Conservation (phyloP, 495 filamentous ascomycete species). For the Tuber melanosporum region DNA sequence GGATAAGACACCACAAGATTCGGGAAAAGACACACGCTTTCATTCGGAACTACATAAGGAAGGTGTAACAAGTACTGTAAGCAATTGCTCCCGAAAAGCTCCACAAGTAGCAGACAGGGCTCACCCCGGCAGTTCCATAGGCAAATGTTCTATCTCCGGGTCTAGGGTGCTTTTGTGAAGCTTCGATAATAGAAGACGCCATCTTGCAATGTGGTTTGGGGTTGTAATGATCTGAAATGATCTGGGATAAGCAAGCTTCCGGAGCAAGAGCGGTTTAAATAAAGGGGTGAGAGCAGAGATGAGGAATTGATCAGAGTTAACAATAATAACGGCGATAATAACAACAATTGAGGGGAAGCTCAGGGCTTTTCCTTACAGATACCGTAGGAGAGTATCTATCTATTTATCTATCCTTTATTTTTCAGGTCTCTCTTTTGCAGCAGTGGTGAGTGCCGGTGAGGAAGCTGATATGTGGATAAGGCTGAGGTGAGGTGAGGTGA, state of each 20-base stretch:
- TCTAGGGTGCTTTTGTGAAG: slow-evolving; percentile 64
- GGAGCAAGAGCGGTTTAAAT: neutral
- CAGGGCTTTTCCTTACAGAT: neutral
- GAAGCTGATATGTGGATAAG: neutral
- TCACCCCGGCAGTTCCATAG: slow-evolving; percentile 90
- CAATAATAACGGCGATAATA: too few species aligned
- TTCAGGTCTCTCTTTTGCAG: neutral
- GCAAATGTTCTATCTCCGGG: slow-evolving; percentile 62
- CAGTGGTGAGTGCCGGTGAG: neutral
- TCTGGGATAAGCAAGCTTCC: neutral
- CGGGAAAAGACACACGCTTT: slow-evolving; percentile 56
- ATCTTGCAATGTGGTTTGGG: slow-evolving; percentile 31
- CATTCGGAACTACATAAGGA: slow-evolving; percentile 60
- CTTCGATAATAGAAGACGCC: slow-evolving; percentile 49
- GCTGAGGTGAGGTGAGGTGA: neutral
- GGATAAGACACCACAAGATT: slow-evolving; percentile 40
- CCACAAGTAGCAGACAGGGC: slow-evolving; percentile 36
- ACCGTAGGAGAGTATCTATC: neutral
- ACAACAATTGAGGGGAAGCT: neutral
- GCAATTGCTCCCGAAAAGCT: slow-evolving; percentile 32
- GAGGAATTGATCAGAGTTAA: neutral
- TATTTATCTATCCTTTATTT: neutral
- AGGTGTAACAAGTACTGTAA: slow-evolving; percentile 8
- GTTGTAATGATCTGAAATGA: neutral
- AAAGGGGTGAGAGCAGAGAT: neutral